Percentiles rank a stretch among this genome's conserved stretches.
Evolutionary conservation across 2,329 filamentous ascomycete genomes (phyloP).

Genomic region (Juglanconis sp.): DNA sequence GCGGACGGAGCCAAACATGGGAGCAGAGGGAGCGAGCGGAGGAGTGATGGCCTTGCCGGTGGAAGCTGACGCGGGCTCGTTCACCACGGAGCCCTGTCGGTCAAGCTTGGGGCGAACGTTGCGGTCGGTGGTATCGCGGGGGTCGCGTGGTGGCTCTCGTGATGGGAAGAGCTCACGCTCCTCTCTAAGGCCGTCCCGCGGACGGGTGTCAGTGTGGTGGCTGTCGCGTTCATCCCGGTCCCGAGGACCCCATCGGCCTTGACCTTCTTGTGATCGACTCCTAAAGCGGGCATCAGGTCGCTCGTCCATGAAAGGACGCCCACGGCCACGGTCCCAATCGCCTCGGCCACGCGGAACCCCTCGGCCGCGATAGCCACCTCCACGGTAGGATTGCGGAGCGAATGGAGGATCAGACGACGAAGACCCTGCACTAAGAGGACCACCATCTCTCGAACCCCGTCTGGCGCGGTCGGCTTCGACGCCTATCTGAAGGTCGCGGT

Average conservation of each 20-base stretch:
- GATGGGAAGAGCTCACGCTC: slow-evolving; percentile 46
- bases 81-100: slow-evolving; percentile 40
- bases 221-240: slow-evolving; percentile 39
- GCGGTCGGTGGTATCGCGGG: slow-evolving; percentile 39
- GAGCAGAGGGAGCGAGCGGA: slow-evolving; percentile 55
- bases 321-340: slow-evolving; percentile 48
- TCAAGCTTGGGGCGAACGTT: slow-evolving; percentile 48
- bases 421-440: slow-evolving; percentile 68
- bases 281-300: slow-evolving; percentile 55
- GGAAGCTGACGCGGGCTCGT: slow-evolving; percentile 40
- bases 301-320: slow-evolving; percentile 57
- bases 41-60: slow-evolving; percentile 52
- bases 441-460: slow-evolving; percentile 64
- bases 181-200: slow-evolving; percentile 39
- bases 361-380: slow-evolving; percentile 54
- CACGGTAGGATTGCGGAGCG: slow-evolving; percentile 50
- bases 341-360: slow-evolving; percentile 46
- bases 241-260: slow-evolving; percentile 37
- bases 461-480: slow-evolving; percentile 66
- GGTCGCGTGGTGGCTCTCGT: slow-evolving; percentile 43
- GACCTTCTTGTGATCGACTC: slow-evolving; percentile 63
- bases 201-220: slow-evolving; percentile 35
- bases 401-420: slow-evolving; percentile 66
- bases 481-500: slow-evolving; percentile 56
- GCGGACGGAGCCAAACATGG: slow-evolving; percentile 55